Base-by-base conservation (phyloP, 176 grass and related monocot species). In the Echinochloa phyllopogon region DNA sequence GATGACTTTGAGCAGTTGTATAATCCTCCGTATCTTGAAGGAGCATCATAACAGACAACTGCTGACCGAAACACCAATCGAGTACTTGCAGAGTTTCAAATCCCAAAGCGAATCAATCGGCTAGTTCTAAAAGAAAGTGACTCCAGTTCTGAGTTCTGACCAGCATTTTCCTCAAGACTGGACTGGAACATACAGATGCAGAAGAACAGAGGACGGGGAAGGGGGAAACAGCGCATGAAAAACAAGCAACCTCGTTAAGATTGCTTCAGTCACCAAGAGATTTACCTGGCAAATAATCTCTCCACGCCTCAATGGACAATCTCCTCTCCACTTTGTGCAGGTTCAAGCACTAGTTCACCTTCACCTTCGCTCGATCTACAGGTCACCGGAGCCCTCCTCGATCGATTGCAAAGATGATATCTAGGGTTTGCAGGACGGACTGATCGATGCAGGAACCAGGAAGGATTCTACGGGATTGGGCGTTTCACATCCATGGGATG, bases 251-350 rank as follows among this genome's bases (percentile, higher is more conserved):
- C 36, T 52, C 10, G 53, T 73, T 2, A 57, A 21, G 43, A 12
- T 7, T 10, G 21, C 29, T 14, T 68, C 12, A 38, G 66, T 6
- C 24, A 38, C 1, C 1, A 33, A 15, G 27, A 76, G 27, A 56
- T 0, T 8, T 78, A 88, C 87, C 74, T 65, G 80, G 36, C 42
- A 67, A 75, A 60, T 64, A 29, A 70, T 78, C 65, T 65, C 11
- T 18, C 21, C 17, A 59, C 56, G 69, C 25, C 69, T 29, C 13
- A 45, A 17, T 62, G 9, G 43, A 69, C 8, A 65, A 69, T 67
- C 78, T 55, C 1, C 14, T 25, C 48, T 55, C 4, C 48, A 71
- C 5, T 59, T 67, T 48, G 3, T 50, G 41, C 44, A 52, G 37
- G 18, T 45, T 69, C 12, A 60, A 80, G 67, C 12, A 76, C 23